A percentile compares a stretch with the other conserved stretches of the same genome.
Evolutionary conservation across 192 early-diverging fungal genomes (phyloP).

Genomic region (Irineochytrium annulatum): DNA sequence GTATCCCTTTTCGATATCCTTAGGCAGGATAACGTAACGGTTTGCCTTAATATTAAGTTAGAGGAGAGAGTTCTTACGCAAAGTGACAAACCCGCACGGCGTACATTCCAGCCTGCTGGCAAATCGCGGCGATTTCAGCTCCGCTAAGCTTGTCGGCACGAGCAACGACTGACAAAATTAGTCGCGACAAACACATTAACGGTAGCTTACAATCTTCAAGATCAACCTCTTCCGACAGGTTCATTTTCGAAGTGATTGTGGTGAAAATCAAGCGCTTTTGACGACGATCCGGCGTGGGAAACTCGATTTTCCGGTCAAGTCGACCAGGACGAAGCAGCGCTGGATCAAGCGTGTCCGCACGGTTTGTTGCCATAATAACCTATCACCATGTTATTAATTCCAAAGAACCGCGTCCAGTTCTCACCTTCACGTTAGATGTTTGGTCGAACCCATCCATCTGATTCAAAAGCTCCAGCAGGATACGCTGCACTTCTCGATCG

Average conservation of each 20-base stretch:
- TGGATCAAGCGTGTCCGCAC: slow-evolving; percentile 94
- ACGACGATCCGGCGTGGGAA: slow-evolving; percentile 94
- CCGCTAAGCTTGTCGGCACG: slow-evolving; percentile 95
- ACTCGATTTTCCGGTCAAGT: slow-evolving; percentile 99
- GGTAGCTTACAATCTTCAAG: slow-evolving; percentile 72
- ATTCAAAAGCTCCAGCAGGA: slow-evolving; percentile 94
- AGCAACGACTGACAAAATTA: slow-evolving; percentile 69
- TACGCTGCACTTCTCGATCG: slow-evolving; percentile 96
- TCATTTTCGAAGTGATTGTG: slow-evolving; percentile 94
- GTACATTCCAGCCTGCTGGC: slow-evolving; percentile 97
- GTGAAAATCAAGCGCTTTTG: slow-evolving; percentile 97
- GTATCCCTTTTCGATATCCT: slow-evolving; percentile 96
- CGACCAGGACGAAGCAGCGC: slow-evolving; percentile 95
- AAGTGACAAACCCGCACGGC: slow-evolving; percentile 73
- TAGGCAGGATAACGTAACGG: slow-evolving; percentile 89
- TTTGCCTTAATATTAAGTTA: slow-evolving; percentile 56
- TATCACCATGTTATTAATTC: slow-evolving; percentile 10
- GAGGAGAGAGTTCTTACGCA: slow-evolving; percentile 1
- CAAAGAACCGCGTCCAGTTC: slow-evolving; percentile 14
- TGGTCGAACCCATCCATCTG: slow-evolving; percentile 98
- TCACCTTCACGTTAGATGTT: slow-evolving; percentile 87
- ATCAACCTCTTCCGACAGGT: slow-evolving; percentile 91
- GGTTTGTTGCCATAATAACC: slow-evolving; percentile 98
- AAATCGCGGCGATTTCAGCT: slow-evolving; percentile 97
- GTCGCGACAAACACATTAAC: neutral